phyloP scores from a whole-genome alignment of 805 yeast species.

The Candida ortonii region DNA sequence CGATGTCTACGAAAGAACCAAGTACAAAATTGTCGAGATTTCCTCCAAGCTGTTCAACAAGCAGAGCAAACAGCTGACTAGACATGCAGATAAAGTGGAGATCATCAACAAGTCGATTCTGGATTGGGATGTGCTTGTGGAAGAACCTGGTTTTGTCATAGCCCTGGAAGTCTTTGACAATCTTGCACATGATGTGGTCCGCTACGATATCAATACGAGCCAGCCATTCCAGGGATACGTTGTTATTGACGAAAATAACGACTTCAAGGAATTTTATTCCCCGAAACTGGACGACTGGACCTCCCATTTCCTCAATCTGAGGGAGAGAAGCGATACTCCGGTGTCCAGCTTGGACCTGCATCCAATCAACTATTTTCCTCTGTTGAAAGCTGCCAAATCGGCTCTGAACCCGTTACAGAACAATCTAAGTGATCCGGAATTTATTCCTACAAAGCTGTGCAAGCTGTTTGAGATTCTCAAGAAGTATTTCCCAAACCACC shows the following conservation, averaged over 20 bases:
- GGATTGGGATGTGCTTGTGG: slow-evolving; percentile 61
- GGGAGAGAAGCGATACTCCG: slow-evolving; percentile 46
- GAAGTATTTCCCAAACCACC: slow-evolving; percentile 70
- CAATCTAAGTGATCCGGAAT: slow-evolving; percentile 68
- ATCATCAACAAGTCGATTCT: slow-evolving; percentile 73
- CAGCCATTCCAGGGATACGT: slow-evolving; percentile 78
- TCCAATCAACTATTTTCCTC: slow-evolving; percentile 55
- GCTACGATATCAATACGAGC: slow-evolving; percentile 67
- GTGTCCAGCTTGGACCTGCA: slow-evolving; percentile 38
- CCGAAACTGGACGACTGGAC: slow-evolving; percentile 60
- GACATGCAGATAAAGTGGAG: slow-evolving; percentile 54
- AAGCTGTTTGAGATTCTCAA: slow-evolving; percentile 63
- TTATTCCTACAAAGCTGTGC: slow-evolving; percentile 72
- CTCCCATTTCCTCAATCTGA: slow-evolving; percentile 49
- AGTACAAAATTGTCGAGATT: slow-evolving; percentile 72
- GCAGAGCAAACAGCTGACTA: slow-evolving; percentile 38
- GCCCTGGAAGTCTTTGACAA: slow-evolving; percentile 85
- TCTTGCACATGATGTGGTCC: slow-evolving; percentile 74
- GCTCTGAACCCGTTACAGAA: slow-evolving; percentile 63
- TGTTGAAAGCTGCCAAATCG: slow-evolving; percentile 43
- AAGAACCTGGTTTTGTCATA: slow-evolving; percentile 70
- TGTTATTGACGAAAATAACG: slow-evolving; percentile 66
- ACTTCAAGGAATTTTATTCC: slow-evolving; percentile 68
- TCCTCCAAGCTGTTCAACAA: slow-evolving; percentile 58
- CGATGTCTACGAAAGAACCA: slow-evolving; percentile 65